These are phyloP conservation scores for Podila minutissima DNA, from an alignment of 192 early-diverging fungal genomes.

Conservation along the genomic window DNA sequence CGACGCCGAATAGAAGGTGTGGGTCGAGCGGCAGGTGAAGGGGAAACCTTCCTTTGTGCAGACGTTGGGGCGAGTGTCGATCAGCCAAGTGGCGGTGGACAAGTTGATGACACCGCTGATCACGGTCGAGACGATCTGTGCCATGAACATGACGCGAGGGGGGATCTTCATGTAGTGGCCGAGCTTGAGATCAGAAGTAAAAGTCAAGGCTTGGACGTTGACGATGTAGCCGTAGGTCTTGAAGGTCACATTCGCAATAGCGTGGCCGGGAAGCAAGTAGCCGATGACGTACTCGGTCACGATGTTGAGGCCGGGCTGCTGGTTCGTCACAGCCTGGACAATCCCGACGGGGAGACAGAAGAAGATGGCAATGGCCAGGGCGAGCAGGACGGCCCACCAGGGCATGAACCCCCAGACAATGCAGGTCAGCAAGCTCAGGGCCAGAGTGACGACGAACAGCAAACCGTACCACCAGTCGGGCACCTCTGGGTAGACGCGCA, in stretches of 20 bases:
- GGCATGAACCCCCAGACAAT: slow-evolving; percentile 65
- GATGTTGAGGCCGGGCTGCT: slow-evolving; percentile 54
- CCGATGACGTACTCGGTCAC: slow-evolving; percentile 87
- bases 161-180: slow-evolving; percentile 79
- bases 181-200: slow-evolving; percentile 76
- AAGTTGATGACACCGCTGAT: slow-evolving; percentile 62
- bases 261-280: slow-evolving; percentile 77
- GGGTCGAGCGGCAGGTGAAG: slow-evolving; percentile 53
- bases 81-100: slow-evolving; percentile 47
- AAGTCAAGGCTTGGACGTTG: slow-evolving; percentile 74
- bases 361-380: slow-evolving; percentile 65
- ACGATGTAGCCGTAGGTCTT: slow-evolving; percentile 83
- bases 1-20: slow-evolving; percentile 67
- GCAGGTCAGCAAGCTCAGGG: slow-evolving; percentile 55
- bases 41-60: slow-evolving; percentile 50
- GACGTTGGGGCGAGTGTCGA: slow-evolving; percentile 47
- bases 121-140: slow-evolving; percentile 65
- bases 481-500: slow-evolving; percentile 72
- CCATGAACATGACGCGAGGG: slow-evolving; percentile 64
- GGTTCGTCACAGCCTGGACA: slow-evolving; percentile 78
- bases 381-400: slow-evolving; percentile 77
- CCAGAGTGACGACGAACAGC: slow-evolving; percentile 51
- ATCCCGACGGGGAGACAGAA: slow-evolving; percentile 83
- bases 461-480: slow-evolving; percentile 65
- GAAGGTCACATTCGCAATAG: slow-evolving; percentile 83